Conservation (phyloP, 768 basidiomycete species). For the Pleurotus pulmonarius region DNA sequence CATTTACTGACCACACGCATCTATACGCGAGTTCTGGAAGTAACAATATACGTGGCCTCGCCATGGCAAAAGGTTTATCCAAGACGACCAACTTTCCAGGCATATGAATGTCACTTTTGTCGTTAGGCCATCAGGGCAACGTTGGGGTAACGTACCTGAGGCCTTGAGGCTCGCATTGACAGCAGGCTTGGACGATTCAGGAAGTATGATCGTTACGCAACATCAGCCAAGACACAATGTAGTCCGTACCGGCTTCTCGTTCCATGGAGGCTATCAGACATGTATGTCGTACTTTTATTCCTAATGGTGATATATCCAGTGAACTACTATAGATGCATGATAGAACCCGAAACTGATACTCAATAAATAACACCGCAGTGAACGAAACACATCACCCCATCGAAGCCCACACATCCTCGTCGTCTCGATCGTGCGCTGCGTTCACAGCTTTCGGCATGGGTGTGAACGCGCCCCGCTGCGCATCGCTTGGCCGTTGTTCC, state of each 20-base stretch:
- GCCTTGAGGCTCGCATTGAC: too few relatives aligned
- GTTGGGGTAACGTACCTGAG: too few relatives aligned
- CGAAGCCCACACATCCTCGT: slow-evolving; percentile 71
- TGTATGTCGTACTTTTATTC: neutral
- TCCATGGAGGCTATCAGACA: too few relatives aligned
- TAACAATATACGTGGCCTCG: too few relatives aligned
- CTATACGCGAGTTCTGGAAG: neutral
- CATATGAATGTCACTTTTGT: too few relatives aligned
- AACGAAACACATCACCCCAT: slow-evolving; percentile 34
- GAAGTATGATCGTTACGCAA: too few relatives aligned
- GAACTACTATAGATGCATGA: neutral
- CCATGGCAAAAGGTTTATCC: too few relatives aligned
- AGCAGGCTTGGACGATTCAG: too few relatives aligned
- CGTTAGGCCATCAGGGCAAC: too few relatives aligned
- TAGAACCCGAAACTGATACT: slow-evolving; percentile 7
- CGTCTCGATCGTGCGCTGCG: slow-evolving; percentile 53
- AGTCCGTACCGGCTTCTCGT: too few relatives aligned
- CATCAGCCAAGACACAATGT: too few relatives aligned
- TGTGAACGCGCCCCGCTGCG: slow-evolving; percentile 31
- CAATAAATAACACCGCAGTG: slow-evolving; percentile 9
- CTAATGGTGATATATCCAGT: neutral
- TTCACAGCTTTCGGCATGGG: slow-evolving; percentile 62
- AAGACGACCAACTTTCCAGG: too few relatives aligned
- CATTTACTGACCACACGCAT: neutral
- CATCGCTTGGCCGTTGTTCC: slow-evolving; percentile 22